phyloP scores from a whole-genome alignment of 2,329 filamentous ascomycete species.

The Pseudocercospora cruenta region DNA sequence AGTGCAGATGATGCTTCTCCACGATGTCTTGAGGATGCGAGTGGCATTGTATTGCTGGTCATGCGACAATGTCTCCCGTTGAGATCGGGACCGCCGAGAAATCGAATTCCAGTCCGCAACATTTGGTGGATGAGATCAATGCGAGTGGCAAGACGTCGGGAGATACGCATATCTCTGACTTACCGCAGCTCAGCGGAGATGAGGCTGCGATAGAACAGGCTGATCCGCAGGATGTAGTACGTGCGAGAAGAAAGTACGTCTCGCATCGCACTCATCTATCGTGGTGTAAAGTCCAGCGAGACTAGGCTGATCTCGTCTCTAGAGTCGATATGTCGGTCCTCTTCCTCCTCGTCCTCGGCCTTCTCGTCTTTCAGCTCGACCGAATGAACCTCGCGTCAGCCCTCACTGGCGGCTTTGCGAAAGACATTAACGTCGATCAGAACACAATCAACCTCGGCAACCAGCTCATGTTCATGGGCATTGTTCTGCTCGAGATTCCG shows the following conservation, averaged over 20 bases:
- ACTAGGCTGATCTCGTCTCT: conserved; percentile 4
- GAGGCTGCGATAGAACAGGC: no score
- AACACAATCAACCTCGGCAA: conserved; percentile 58
- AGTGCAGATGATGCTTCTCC: neutral
- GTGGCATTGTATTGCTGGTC: no score
- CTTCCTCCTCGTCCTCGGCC: conserved; percentile 53
- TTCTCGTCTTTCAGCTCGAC: conserved; percentile 58
- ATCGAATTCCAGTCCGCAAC: neutral
- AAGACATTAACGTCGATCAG: conserved; percentile 49
- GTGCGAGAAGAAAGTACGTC: no score
- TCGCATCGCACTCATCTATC: no score
- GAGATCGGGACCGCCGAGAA: neutral
- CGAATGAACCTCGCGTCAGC: conserved; percentile 58
- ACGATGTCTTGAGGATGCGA: no score
- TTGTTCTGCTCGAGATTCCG: conserved; percentile 56
- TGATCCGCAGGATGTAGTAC: no score
- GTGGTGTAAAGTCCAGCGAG: no score
- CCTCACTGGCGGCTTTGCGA: conserved; percentile 53
- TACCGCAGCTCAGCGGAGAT: neutral
- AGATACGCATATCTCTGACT: conserved; percentile 43
- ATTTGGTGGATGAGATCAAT: neutral
- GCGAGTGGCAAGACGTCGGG: neutral
- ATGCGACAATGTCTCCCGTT: neutral
- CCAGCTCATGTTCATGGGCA: conserved; percentile 57
- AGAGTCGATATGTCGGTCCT: conserved; percentile 55